Conservation (phyloP, 164 flowering plant genomes). For the Umbilicus rupestris region DNA sequence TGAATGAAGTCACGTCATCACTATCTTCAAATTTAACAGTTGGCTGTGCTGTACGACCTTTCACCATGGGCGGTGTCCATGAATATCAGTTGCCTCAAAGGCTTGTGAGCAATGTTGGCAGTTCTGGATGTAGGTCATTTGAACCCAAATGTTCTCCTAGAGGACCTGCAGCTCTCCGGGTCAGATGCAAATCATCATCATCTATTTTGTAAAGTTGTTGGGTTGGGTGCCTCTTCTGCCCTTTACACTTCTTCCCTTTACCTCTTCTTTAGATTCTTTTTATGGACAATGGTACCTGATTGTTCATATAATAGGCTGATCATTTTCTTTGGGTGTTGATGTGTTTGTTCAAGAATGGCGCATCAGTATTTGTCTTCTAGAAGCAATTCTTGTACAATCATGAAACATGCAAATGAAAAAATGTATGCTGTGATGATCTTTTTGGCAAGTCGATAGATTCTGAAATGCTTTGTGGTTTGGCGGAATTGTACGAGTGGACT, state of each 20-base stretch:
- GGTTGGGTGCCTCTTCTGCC: background rate
- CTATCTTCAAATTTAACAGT: conserved; percentile 14
- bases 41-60: conserved; percentile 17
- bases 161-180: conserved; percentile 70
- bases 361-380: background rate
- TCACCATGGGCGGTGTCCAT: conserved; percentile 36
- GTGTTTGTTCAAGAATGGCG: background rate
- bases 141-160: conserved; percentile 65
- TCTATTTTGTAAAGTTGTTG: background rate
- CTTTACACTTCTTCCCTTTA: background rate
- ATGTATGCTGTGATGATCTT: too few species aligned
- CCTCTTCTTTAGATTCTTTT: background rate
- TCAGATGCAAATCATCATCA: conserved; percentile 43
- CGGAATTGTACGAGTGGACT: too few species aligned
- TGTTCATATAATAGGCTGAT: background rate
- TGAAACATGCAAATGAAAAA: background rate
- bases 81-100: conserved; percentile 40
- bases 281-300: background rate
- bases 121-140: conserved; percentile 55
- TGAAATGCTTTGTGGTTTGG: too few species aligned
- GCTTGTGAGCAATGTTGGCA: conserved; percentile 38
- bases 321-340: background rate
- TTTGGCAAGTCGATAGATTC: too few species aligned
- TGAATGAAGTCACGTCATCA: conserved; percentile 28
- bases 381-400: background rate